phyloP scores from a whole-genome alignment of 345 rosid genomes.

The Erysimum cheiranthoides region DNA sequence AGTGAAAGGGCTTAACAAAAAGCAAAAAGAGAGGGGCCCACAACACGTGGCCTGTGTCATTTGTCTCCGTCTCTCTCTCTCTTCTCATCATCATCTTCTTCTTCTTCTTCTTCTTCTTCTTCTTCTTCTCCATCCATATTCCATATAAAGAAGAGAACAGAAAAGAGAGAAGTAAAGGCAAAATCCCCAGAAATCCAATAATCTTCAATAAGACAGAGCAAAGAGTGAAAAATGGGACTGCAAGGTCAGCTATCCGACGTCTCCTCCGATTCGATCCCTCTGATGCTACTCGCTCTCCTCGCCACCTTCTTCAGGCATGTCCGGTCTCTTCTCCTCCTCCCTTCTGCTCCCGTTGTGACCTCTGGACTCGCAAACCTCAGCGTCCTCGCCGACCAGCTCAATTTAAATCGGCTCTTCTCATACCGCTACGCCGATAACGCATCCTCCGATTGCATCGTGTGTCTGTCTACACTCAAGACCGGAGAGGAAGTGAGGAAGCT shows the following conservation, averaged over 20 bases:
- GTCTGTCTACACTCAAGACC: slow-evolving; percentile 58
- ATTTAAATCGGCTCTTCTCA: slow-evolving; percentile 58
- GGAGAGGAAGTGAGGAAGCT: slow-evolving; percentile 85
- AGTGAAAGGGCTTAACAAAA: slow-evolving; percentile 28
- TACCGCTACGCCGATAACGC: slow-evolving; percentile 46
- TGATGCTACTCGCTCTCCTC: slow-evolving; percentile 60
- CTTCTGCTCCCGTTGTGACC: slow-evolving; percentile 46
- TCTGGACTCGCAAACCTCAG: slow-evolving; percentile 61
- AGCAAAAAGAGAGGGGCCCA: slow-evolving; percentile 30
- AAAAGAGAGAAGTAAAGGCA: not conserved
- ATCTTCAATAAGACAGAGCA: not conserved
- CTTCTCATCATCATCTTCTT: not conserved
- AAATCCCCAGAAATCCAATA: no score
- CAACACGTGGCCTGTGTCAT: slow-evolving; percentile 46
- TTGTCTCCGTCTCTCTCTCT: slow-evolving; percentile 19
- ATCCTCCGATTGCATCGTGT: slow-evolving; percentile 63
- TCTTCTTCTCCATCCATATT: not conserved
- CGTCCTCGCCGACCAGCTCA: slow-evolving; percentile 72
- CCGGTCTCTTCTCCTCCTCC: slow-evolving; percentile 52
- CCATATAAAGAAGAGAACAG: slow-evolving; percentile 32
- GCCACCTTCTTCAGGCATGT: slow-evolving; percentile 56
- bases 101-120: not conserved
- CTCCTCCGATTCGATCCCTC: slow-evolving; percentile 76
- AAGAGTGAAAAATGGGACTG: slow-evolving; percentile 58
- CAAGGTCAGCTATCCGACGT: slow-evolving; percentile 70